Conservation (phyloP, 2,329 filamentous ascomycete genomes). For the Graphilbum ipis-grandicollis region DNA sequence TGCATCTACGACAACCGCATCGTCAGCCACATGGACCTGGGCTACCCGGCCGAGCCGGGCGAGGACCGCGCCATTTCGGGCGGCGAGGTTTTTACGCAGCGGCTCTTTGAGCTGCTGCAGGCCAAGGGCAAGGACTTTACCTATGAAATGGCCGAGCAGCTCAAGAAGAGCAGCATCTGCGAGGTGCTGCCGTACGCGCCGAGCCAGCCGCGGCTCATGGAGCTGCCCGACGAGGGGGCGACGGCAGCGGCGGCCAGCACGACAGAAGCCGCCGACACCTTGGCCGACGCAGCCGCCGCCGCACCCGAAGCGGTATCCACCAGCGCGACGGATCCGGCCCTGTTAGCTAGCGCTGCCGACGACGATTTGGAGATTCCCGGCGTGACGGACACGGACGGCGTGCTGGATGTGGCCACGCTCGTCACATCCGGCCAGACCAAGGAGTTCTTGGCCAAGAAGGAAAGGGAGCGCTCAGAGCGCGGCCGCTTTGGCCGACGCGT, state of each 20-base stretch:
- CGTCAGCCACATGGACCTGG: constrained; percentile 47
- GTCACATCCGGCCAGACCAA: constrained; percentile 67
- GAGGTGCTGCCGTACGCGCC: constrained; percentile 44
- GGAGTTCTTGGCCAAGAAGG: constrained; percentile 69
- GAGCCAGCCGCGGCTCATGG: constrained; percentile 26
- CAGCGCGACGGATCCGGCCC: constrained; percentile 15
- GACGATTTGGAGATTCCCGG: constrained; percentile 22
- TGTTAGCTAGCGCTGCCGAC: constrained; percentile 17
- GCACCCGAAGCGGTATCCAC: not conserved
- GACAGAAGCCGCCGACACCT: constrained; percentile 13
- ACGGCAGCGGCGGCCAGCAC: constrained; percentile 14
- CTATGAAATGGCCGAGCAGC: constrained; percentile 50
- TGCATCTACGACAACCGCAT: constrained; percentile 72
- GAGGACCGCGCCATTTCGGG: constrained; percentile 42
- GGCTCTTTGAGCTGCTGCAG: constrained; percentile 49
- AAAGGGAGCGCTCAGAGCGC: constrained; percentile 60
- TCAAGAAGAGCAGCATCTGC: constrained; percentile 49
- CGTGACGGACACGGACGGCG: constrained; percentile 40
- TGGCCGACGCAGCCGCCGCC: not conserved
- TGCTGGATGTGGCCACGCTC: constrained; percentile 70
- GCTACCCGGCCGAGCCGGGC: constrained; percentile 29
- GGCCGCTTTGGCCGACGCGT: constrained; percentile 40
- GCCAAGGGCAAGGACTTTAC: constrained; percentile 37
- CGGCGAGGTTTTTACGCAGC: constrained; percentile 70
- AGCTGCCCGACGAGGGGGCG: constrained; percentile 24